phyloP scores from a whole-genome alignment of 2,329 filamentous ascomycete genomes.

The Ceratocystis lukuohia region DNA sequence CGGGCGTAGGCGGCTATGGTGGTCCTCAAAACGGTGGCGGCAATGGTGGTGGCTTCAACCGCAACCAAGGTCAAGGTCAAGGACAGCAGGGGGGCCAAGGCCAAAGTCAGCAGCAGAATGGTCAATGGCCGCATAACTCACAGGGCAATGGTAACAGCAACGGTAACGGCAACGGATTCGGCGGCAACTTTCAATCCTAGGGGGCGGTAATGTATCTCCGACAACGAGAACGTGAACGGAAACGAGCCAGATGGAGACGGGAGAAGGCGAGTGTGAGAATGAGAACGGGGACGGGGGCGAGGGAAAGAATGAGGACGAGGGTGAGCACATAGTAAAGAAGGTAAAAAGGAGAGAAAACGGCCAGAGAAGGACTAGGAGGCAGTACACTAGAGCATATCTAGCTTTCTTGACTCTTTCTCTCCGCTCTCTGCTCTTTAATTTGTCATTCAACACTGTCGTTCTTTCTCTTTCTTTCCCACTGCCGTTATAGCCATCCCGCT shows the following conservation, averaged over 20 bases:
- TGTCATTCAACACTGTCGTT: too few relatives aligned
- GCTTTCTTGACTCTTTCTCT: neutral
- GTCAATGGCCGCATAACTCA: constrained; percentile 40
- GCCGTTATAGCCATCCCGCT: too few relatives aligned
- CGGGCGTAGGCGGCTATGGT: constrained; percentile 56
- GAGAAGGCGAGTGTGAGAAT: neutral
- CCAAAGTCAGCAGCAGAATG: constrained; percentile 36
- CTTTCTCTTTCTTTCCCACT: too few relatives aligned
- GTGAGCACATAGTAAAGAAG: constrained; percentile 2
- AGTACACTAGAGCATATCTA: neutral
- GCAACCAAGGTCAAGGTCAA: constrained; percentile 34
- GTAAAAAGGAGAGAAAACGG: neutral
- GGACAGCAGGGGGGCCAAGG: constrained; percentile 31
- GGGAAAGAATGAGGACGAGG: neutral
- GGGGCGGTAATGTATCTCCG: constrained; percentile 7
- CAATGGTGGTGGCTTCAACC: constrained; percentile 48
- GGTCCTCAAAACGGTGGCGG: constrained; percentile 65
- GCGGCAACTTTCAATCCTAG: constrained; percentile 48
- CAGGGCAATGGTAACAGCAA: constrained; percentile 26
- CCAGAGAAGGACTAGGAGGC: neutral
- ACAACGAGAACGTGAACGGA: neutral
- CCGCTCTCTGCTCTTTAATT: neutral
- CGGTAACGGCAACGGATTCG: constrained; percentile 38
- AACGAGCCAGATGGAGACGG: neutral
- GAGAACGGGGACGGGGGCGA: neutral